phyloP scores from a whole-genome alignment of 257 asterid genomes.

The Solanum chiquidenum region DNA sequence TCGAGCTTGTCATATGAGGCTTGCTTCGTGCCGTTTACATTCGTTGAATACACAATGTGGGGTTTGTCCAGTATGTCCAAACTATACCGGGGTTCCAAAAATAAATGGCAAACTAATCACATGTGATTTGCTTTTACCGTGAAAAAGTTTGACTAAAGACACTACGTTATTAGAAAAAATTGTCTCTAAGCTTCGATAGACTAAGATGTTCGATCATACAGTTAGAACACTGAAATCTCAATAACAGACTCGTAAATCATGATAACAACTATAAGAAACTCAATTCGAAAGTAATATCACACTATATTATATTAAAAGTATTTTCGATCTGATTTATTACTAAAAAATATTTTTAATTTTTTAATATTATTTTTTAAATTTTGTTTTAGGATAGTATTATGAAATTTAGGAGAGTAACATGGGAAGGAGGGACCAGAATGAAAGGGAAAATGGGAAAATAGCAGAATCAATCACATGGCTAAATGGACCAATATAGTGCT shows the following conservation, averaged over 20 bases:
- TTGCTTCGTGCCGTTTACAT: too few relatives aligned
- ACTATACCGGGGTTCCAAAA: neutral
- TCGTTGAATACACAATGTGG: too few relatives aligned
- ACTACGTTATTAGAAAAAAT: neutral
- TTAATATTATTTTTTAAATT: neutral
- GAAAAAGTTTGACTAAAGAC: neutral
- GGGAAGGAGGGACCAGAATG: neutral
- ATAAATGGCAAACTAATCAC: neutral
- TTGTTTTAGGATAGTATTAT: neutral
- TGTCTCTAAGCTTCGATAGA: neutral
- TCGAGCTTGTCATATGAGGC: neutral
- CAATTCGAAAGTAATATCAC: neutral
- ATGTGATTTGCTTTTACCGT: neutral
- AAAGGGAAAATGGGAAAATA: neutral
- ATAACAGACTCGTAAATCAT: neutral
- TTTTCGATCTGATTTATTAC: neutral
- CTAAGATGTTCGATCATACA: neutral
- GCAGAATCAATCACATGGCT: constrained; percentile 4
- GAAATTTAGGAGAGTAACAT: neutral
- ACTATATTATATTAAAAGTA: neutral
- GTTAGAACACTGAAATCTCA: neutral
- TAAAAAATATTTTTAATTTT: neutral
- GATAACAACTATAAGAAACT: neutral
- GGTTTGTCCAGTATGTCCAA: fast-evolving
- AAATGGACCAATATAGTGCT: neutral